Percentiles rank a stretch among this genome's conserved stretches.
Evolutionary conservation across 257 asterid genomes (phyloP).

Genomic region (Ehretia macrophylla): DNA sequence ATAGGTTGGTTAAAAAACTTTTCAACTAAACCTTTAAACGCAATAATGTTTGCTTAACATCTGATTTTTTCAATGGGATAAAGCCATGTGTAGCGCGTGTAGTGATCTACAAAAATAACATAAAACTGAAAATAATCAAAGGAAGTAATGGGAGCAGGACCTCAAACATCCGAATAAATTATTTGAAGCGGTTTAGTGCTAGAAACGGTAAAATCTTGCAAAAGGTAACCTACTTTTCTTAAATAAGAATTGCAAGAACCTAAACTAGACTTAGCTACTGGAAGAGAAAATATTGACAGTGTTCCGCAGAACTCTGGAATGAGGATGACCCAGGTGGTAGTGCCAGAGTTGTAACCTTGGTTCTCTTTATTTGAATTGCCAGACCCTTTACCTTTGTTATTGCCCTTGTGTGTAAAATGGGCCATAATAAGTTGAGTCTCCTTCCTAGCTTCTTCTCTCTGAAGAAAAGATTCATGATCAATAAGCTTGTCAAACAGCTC

Average conservation of each 20-base stretch:
- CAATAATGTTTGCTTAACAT: neutral
- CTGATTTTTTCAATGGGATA: neutral
- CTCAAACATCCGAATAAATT: slow-evolving; percentile 6
- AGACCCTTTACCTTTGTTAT: too few relatives aligned
- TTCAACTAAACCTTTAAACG: neutral
- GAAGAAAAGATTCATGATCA: too few relatives aligned
- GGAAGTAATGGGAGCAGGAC: neutral
- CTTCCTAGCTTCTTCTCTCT: too few relatives aligned
- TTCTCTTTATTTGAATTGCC: too few relatives aligned
- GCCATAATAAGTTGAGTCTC: too few relatives aligned
- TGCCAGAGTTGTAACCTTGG: too few relatives aligned
- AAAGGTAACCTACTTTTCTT: slow-evolving; percentile 1
- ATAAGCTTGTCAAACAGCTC: too few relatives aligned
- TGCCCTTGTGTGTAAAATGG: too few relatives aligned
- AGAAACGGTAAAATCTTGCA: too few relatives aligned
- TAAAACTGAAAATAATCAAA: neutral
- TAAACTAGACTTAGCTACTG: too few relatives aligned
- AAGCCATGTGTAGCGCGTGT: neutral
- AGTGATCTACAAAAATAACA: slow-evolving; percentile 5
- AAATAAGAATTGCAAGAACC: too few relatives aligned
- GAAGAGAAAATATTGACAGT: neutral
- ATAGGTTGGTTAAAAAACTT: too few relatives aligned
- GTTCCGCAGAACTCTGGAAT: neutral
- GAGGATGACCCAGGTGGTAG: slow-evolving; percentile 1
- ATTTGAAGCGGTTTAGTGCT: neutral